Conservation (phyloP, 202 grass and related monocot genomes). For the Musa balbisiana region DNA sequence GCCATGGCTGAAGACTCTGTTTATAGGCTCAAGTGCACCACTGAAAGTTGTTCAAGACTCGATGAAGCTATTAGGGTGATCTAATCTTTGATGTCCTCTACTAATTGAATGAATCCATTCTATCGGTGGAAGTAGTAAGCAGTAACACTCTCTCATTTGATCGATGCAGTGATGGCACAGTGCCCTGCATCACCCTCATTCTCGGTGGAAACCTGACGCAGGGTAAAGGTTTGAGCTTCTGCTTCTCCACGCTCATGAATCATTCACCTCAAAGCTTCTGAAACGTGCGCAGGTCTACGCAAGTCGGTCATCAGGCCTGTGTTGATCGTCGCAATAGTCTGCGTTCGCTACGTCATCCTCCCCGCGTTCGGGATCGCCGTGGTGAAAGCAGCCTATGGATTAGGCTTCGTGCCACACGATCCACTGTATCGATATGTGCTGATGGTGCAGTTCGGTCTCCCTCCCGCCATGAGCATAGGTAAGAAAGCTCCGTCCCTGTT, state of each 20-base stretch:
- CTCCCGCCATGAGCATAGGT: constrained; percentile 92
- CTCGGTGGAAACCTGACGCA: constrained; percentile 73
- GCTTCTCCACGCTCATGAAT: neutral
- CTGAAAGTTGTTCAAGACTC: constrained; percentile 71
- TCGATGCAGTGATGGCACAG: constrained; percentile 54
- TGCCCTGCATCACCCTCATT: constrained; percentile 90
- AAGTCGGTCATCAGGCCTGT: constrained; percentile 20
- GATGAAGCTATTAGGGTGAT: constrained; percentile 68
- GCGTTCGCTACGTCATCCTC: constrained; percentile 28
- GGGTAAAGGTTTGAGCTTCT: constrained; percentile 24
- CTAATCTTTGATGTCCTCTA: neutral
- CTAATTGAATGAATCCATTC: neutral
- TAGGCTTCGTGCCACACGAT: constrained; percentile 63
- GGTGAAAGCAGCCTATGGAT: constrained; percentile 37
- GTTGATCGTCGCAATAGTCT: constrained; percentile 3
- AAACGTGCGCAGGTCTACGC: constrained; percentile 38
- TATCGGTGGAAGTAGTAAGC: no score
- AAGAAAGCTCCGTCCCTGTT: neutral
- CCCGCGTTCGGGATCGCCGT: constrained; percentile 57
- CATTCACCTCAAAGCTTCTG: neutral
- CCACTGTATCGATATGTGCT: constrained; percentile 77
- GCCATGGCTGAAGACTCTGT: constrained; percentile 69
- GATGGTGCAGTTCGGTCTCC: constrained; percentile 73
- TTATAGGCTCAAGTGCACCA: constrained; percentile 56
- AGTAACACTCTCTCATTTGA: neutral